Evolutionary conservation across 2,329 filamentous ascomycete genomes (phyloP), one percentile per base, ranked within the genome.

Genomic region (Fusarium coicis): DNA sequence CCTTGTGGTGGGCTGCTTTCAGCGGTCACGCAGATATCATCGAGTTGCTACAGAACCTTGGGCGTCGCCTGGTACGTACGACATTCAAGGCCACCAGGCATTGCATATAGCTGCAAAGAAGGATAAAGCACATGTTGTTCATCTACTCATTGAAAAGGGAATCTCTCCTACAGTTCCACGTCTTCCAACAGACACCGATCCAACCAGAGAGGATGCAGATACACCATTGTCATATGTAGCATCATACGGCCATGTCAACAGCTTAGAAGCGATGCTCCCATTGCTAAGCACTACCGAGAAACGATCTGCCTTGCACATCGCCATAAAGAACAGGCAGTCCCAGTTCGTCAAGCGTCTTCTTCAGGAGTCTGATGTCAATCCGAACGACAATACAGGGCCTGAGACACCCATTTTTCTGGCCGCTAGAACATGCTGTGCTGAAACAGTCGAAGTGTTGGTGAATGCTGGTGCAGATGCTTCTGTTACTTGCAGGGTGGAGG

Each of bases 31-130:
- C 58, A 3, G 68, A 56, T 5, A 63, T 73, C 8, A 61, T 78
- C 11, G 57, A 60, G 2, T 44, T 71, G 1, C 53, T 82, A 32
- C 32, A 81, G 5, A 56, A 56, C 8, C 63, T 72, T 16, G 79
- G 4, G 81, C 78, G 9, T 66, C 79, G 21, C 76, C 75, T 15
- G 69, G 80, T 47, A 37, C 58, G 21, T 44, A 63, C 2, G 71
- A 79, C 52, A 5, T 10, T 28, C 11, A n/a, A 5, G 34, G 16
- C 2, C 2, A 21, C 2, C 81, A 70, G n/a, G 80, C 84, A 10
- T 64, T 85, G 3, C 81, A 85, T 57, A 11, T 67, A 30, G 83
- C 83, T 10, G 81, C 81, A 6, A 65, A 10, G 8, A 74, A 68
- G 14, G 26, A 44, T n/a, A 23, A 28, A 26, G 36, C 26, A 26